Base-by-base conservation (phyloP, 2,329 filamentous ascomycete species). In the Fonsecaea nubica region DNA sequence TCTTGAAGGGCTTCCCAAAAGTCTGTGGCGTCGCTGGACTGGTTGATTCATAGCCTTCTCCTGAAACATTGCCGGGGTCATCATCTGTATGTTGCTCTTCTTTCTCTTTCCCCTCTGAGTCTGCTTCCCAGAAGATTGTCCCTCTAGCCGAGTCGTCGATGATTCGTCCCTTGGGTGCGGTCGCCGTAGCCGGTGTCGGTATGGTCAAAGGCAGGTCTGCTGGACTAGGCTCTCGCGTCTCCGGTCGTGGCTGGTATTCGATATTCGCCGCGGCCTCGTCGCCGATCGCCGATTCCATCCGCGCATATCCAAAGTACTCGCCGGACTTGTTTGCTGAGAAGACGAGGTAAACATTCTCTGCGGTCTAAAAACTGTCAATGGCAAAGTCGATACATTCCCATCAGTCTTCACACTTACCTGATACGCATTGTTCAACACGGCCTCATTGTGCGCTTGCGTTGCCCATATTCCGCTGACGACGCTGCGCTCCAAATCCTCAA, bases 241-340 rank as follows among this genome's bases (percentile, higher is more conserved):
- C 88, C 7, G 84, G 82, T 71, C 88, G 87, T 0, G 88, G 88
- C 4, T 88, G 87, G 77, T 92, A 90, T 74, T 90, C 85, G 57
- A 91, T 87, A 25, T 64, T 61, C 0, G 88, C 87, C 0, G 85
- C 84, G 10, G 90, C 88, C 71, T 96, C 91, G 62, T 93, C 86
- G 72, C 90, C 89, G 74, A 97, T 96, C 3, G 88, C 83, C 25
- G 94, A 97, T 9, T 84, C 82, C 94, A 98, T 98, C 42, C 91
- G 88, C 21, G 93, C 94, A 75, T 96, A 97, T 21, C 94, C 94
- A 79, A 95, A 97, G 76, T 97, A 98, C 78, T 97, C 94, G 12
- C 94, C 94, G 0, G 94, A 97, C 75, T 97, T 97, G 78, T 98
- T 98, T 12, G 94, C 94, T 1, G 94, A 98, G 77, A 98, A 98